Conservation (phyloP, 2,329 filamentous ascomycete species). For the Epichloe hybrida region DNA sequence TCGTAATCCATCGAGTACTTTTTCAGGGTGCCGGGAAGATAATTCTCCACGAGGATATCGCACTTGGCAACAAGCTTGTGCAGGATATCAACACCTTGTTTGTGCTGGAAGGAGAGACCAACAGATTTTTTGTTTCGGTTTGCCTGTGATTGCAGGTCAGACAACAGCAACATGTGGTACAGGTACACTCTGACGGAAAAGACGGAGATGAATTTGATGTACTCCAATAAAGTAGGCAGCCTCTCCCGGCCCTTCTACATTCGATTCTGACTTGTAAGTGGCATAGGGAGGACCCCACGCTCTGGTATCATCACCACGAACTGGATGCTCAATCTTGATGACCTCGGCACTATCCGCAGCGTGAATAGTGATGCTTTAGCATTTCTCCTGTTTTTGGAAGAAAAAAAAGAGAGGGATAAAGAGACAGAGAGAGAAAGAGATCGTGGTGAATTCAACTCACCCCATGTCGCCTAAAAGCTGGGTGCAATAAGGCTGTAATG, state of each 20-base stretch:
- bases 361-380: background rate
- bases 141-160: conserved; percentile 38
- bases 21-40: conserved; percentile 74
- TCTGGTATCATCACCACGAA: conserved; percentile 80
- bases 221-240: conserved; percentile 91
- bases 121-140: conserved; percentile 97
- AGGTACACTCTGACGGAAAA: background rate
- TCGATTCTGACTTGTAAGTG: conserved; percentile 49
- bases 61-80: conserved; percentile 73
- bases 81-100: conserved; percentile 70
- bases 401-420: too few relatives aligned
- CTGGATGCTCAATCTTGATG: conserved; percentile 93
- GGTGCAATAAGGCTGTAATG: too few relatives aligned
- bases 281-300: conserved; percentile 97
- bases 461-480: too few relatives aligned
- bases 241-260: conserved; percentile 62
- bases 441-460: too few relatives aligned
- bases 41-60: conserved; percentile 94
- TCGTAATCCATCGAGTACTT: conserved; percentile 89
- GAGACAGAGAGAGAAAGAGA: too few relatives aligned
- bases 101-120: conserved; percentile 78
- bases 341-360: conserved; percentile 60
- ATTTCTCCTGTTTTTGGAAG: background rate
- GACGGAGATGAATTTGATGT: conserved; percentile 12
- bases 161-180: background rate